Percentiles rank a stretch among this genome's conserved stretches.
These are phyloP conservation scores for Alloteropsis semialata DNA, from an alignment of 176 grass and related monocot species.

Conservation along the genomic window DNA sequence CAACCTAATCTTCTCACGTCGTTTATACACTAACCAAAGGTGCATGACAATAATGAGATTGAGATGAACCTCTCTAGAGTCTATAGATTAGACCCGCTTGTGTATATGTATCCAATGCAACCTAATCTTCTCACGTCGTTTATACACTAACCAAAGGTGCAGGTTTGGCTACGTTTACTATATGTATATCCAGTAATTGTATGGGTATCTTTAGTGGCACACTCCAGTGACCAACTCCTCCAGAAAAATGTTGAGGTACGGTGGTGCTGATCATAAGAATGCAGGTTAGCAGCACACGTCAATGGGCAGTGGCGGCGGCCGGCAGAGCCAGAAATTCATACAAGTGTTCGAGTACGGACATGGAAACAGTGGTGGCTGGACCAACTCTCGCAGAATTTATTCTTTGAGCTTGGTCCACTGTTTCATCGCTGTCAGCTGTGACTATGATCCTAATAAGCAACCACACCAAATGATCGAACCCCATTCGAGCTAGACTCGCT, in stretches of 20 bases:
- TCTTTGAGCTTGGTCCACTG: neutral
- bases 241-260: neutral
- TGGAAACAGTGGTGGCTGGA: neutral
- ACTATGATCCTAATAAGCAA: neutral
- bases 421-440: neutral
- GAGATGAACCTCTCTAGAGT: neutral
- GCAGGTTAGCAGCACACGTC: neutral
- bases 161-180: neutral
- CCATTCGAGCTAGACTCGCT: neutral
- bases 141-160: neutral
- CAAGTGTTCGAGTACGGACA: neutral
- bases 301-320: neutral
- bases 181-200: neutral
- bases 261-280: neutral
- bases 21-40: neutral
- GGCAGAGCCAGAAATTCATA: neutral
- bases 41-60: too few species aligned
- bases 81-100: neutral
- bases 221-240: neutral
- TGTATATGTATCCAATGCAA: neutral
- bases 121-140: neutral
- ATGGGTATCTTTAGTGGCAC: neutral
- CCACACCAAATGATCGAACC: slow-evolving; percentile 1
- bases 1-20: neutral
- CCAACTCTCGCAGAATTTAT: neutral